Base-by-base conservation (phyloP, 1,139 yeast genomes). In the Diutina catenulata region DNA sequence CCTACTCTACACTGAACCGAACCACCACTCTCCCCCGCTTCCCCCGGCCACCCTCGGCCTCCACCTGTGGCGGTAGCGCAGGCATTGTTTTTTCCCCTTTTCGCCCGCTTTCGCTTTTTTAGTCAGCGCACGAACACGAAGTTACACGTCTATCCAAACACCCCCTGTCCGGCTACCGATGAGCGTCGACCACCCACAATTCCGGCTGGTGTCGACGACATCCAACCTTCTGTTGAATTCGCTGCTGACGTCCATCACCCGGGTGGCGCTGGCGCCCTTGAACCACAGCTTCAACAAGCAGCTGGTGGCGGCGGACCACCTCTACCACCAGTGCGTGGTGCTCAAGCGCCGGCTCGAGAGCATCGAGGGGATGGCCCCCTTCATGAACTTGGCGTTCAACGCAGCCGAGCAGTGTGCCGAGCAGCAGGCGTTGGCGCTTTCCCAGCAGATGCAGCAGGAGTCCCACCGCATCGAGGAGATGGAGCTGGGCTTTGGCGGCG, bases 291-390 rank as follows among this genome's bases (percentile, higher is more conserved):
- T 83, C 70, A 83, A 83, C 56, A 68, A 70, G 45, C 72, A 70
- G 42, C 82, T 82, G n/a, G 60, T 69, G 19, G 74, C 78, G 19
- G 66, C 69, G 42, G 87, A 80, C 43, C 88, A 94, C 37, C 62
- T 88, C 29, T 86, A 74, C 56, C 81, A 79, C 53, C 74, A 82
- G 40, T 81, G 95, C 52, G 58, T 69, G 29, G 60, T 64, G 14
- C 62, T 87, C 42, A 70, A 76, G 52, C 65, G 61, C 41, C 64
- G 83, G 42, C 62, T 88, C 38, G 73, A 69, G 39, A 60, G 64
- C 28, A 72, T 86, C 27, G 80, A 84, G 0, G 91, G 83, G 23
- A 69, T 88, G 67, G 71, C 70, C 36, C 80, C 87, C 27, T 86
- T 31, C 21, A 31, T 31, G 35, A 31, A 77, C 53, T 58, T 87